phyloP scores from a whole-genome alignment of 2,329 filamentous ascomycete genomes.

The Tolypocladium endophyticum region DNA sequence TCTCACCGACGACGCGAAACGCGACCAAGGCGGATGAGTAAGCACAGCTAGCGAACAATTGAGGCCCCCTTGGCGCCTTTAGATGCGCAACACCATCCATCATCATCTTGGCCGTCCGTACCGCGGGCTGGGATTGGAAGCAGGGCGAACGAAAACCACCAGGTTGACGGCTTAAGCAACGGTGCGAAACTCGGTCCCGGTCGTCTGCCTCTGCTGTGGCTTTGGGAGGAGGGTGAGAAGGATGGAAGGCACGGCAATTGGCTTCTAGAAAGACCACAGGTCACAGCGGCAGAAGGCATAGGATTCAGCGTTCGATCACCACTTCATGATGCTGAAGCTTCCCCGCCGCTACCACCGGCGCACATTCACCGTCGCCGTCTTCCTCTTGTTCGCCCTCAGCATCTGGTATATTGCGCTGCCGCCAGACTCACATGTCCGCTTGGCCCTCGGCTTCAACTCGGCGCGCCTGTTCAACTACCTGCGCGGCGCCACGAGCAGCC shows the following conservation, averaged over 20 bases:
- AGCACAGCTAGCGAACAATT: background rate
- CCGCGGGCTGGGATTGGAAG: background rate
- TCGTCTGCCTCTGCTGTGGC: background rate
- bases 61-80: background rate
- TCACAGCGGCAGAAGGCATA: background rate
- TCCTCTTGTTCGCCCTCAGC: conserved; percentile 13
- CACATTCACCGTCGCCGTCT: conserved; percentile 10
- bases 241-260: background rate
- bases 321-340: conserved; percentile 8
- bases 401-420: conserved; percentile 19
- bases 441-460: conserved; percentile 22
- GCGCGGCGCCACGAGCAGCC: conserved; percentile 14
- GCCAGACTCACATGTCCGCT: conserved; percentile 19
- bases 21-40: background rate
- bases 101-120: background rate
- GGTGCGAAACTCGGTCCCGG: background rate
- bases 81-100: background rate
- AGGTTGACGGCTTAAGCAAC: background rate
- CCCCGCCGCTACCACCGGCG: conserved; percentile 19
- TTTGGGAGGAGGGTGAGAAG: background rate
- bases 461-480: conserved; percentile 20
- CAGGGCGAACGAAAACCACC: background rate
- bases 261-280: background rate
- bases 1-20: background rate
- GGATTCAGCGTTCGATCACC: background rate